phyloP scores from a whole-genome alignment of 768 basidiomycete species.

The Basidioascus undulatus region DNA sequence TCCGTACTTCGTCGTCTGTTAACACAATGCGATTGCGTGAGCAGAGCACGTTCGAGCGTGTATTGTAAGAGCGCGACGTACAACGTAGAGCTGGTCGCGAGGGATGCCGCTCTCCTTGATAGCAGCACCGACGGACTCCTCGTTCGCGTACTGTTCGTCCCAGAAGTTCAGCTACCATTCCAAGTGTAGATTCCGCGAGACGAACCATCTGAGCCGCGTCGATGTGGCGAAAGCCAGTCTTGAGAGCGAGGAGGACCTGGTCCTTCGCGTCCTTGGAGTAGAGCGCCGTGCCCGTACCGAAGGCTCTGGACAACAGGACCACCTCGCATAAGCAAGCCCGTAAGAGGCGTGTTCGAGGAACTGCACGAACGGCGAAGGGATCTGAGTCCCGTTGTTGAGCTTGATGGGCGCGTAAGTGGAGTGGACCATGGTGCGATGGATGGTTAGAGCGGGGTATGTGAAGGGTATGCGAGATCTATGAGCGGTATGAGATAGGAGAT shows the following conservation, averaged over 20 bases:
- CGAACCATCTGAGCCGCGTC: slow-evolving; percentile 15
- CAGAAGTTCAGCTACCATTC: neutral
- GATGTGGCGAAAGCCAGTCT: slow-evolving; percentile 27
- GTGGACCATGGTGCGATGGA: no score
- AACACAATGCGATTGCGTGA: no score
- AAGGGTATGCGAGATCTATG: no score
- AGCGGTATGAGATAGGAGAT: no score
- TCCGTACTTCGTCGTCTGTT: slow-evolving; percentile 25
- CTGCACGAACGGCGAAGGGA: slow-evolving; percentile 22
- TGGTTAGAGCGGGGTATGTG: no score
- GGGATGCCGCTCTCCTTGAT: slow-evolving; percentile 24
- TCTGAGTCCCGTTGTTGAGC: slow-evolving; percentile 23
- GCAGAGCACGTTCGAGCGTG: no score
- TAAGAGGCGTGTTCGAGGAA: neutral
- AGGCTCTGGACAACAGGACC: slow-evolving; percentile 9
- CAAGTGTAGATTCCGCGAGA: slow-evolving; percentile 2
- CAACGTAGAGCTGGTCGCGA: slow-evolving; percentile 26
- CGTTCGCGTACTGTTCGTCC: slow-evolving; percentile 21
- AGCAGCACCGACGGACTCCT: slow-evolving; percentile 25
- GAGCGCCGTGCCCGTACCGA: slow-evolving; percentile 22
- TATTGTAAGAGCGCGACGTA: no score
- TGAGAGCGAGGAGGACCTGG: slow-evolving; percentile 15
- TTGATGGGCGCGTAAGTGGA: no score
- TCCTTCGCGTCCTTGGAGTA: slow-evolving; percentile 23
- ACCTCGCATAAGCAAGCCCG: slow-evolving; percentile 13